Base-by-base conservation (phyloP, 2,329 filamentous ascomycete species). In the Colletotrichum sp. region DNA sequence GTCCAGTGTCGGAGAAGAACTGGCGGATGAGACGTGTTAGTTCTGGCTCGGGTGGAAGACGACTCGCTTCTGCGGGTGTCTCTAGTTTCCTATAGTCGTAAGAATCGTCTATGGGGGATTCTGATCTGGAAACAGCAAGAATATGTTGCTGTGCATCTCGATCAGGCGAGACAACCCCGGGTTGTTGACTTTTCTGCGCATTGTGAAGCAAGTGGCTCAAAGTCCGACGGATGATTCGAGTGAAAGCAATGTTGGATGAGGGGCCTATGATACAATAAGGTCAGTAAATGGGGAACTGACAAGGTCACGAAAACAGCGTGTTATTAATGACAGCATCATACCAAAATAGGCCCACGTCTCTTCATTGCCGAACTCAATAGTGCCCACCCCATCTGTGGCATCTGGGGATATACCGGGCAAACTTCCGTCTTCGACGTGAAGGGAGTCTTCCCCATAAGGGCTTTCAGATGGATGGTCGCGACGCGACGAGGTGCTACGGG, bases 1-100 rank as follows among this genome's bases (percentile, higher is more conserved):
- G 70, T 3, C 82, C 82, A 0, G 80, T 81, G 8, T 82, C 80
- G 12, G 73, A 44, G 59, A 83, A 83, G 72, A 80, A 84, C 5
- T 76, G 74, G 6, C 74, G 44, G 0, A 82, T 75, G 2, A 83
- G 78, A 3, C 32, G 59, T 4, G 75, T 71, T 10, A 80, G 79
- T 5, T 80, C 79, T 0, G 68, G 52, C 0, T 78, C 78, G 0
- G 79, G 52, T 1, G 82, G 81, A 2, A 80, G 26, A 8, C 63
- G 67, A 13, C 36, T 76, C 12, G 44, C 73, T 26, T 69, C 70
- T 15, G 44, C 36, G 7, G 64, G 21, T 15, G 32, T 76, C n/a
- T 73, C 70, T 13, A 76, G 70, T 52, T 30, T 68, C 18, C 60
- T 68, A 13, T 65, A 57, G 24, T 72, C 69, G 36, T 68, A 64